Conservation (phyloP, 2,329 filamentous ascomycete genomes). For the Domatiomyces catenatus region DNA sequence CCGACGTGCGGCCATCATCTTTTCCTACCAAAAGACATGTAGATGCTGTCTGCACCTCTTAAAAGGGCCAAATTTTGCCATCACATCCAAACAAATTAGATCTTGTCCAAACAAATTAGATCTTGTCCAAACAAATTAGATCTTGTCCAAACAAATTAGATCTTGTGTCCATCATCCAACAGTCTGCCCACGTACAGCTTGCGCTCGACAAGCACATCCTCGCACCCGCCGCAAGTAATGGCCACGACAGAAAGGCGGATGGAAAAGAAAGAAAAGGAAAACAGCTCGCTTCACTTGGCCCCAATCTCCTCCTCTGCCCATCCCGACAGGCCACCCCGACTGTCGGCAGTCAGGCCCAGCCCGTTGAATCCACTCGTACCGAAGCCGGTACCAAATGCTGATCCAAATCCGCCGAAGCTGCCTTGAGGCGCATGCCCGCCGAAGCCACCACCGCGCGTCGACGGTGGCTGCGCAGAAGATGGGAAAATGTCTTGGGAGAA, state of each 20-base stretch:
- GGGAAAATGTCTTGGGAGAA: slow-evolving; percentile 45
- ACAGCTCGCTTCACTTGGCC: slow-evolving; percentile 30
- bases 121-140: slow-evolving; percentile 1
- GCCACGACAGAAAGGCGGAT: neutral
- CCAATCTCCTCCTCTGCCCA: slow-evolving; percentile 51
- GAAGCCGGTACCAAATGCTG: slow-evolving; percentile 40
- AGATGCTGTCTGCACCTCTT: slow-evolving; percentile 6
- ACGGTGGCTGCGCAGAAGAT: slow-evolving; percentile 13
- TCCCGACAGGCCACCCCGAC: slow-evolving; percentile 37
- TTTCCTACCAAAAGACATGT: slow-evolving; percentile 6
- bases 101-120: slow-evolving; percentile 1
- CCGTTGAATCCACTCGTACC: slow-evolving; percentile 41
- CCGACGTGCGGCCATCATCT: slow-evolving; percentile 6
- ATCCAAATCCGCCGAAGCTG: slow-evolving; percentile 44
- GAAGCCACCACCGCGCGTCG: slow-evolving; percentile 9
- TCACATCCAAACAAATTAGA: slow-evolving; percentile 2
- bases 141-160: slow-evolving; percentile 1
- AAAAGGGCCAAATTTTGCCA: slow-evolving; percentile 1
- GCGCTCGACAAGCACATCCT: neutral
- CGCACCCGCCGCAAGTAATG: neutral
- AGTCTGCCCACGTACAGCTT: neutral
- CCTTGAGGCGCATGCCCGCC: slow-evolving; percentile 24
- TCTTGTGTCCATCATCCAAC: neutral
- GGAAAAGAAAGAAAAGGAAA: slow-evolving; percentile 4
- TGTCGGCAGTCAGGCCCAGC: slow-evolving; percentile 42